Base-by-base conservation (phyloP, 139 green algal genomes). In the Chlorella sorokiniana region DNA sequence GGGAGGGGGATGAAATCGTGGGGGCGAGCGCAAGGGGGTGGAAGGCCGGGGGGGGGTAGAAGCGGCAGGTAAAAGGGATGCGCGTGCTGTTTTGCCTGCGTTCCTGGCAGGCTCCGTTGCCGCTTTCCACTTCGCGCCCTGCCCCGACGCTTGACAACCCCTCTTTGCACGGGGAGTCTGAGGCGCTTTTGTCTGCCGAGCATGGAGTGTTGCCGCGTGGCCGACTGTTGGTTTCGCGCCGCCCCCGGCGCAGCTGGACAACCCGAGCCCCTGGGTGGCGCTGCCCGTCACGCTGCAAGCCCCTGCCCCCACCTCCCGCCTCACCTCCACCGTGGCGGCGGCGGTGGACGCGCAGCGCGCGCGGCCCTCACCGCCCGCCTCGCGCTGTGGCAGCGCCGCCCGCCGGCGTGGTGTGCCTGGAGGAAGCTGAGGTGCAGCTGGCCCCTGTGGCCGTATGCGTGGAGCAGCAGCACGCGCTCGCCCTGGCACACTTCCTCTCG, bases 391-490 rank as follows among this genome's bases (percentile, higher is more conserved):
- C 81, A 81, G 23, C 85, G 84, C 2, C 86, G 8, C 93, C 91
- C 1, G 91, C 83, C 1, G 89, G 90, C 18, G 91, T 96, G n/a
- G 37, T 94, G 70, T 97, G 94, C 75, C 64, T 96, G 1, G 88
- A 97, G 82, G 68, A 88, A 1, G 76, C 92, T 1, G 81, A 86
- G 18, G 22, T 95, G 42, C 42, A 87, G 18, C 29, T 89, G 16
- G 84, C 88, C 1, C 89, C 91, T 0, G 18, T 93, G 23, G 84
- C 87, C 2, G 37, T 96, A 9, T 91, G 83, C 52, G 45, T 94
- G 18, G 93, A 95, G 69, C 91, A 95, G 85, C 69, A 81, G 38
- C 87, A 93, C 69, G 42, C 92, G 2, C 73, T 83, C 29, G 48
- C 83, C 63, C 83, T 95, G 10, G 48, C 84, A 35, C 65, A 84